Conservation (phyloP, 306 rosid species). For the Trichosanthes truncata region DNA sequence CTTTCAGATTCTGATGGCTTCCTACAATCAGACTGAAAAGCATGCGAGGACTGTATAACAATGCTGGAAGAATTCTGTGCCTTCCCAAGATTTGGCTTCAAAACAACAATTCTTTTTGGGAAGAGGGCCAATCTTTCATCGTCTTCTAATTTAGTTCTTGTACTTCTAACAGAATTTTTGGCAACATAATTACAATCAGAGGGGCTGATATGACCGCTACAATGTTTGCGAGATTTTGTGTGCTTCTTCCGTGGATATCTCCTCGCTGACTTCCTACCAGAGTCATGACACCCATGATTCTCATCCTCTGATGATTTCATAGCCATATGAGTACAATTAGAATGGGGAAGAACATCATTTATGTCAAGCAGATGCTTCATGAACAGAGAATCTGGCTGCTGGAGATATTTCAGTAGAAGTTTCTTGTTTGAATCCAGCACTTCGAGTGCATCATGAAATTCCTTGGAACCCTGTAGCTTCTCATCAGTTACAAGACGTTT, state of each 20-base stretch:
- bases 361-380: slow-evolving; percentile 78
- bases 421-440: slow-evolving; percentile 80
- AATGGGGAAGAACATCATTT: slow-evolving; percentile 33
- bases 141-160: slow-evolving; percentile 32
- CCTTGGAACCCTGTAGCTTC: slow-evolving; percentile 68
- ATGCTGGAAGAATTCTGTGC: slow-evolving; percentile 30
- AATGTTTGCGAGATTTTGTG: slow-evolving; percentile 38
- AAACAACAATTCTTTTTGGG: slow-evolving; percentile 80
- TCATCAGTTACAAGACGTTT: slow-evolving; percentile 68
- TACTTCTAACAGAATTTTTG: slow-evolving; percentile 29
- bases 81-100: slow-evolving; percentile 83
- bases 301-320: slow-evolving; percentile 32
- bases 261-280: slow-evolving; percentile 34
- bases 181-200: slow-evolving; percentile 34
- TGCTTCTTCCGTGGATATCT: slow-evolving; percentile 26
- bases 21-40: slow-evolving; percentile 38
- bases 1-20: slow-evolving; percentile 30
- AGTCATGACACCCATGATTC: slow-evolving; percentile 26
- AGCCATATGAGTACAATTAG: slow-evolving; percentile 35
- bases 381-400: slow-evolving; percentile 80
- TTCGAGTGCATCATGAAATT: slow-evolving; percentile 65
- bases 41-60: slow-evolving; percentile 42
- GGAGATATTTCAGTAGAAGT: slow-evolving; percentile 64
- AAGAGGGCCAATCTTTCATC: slow-evolving; percentile 28
- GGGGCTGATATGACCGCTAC: slow-evolving; percentile 24